Evolutionary conservation across 495 filamentous ascomycete species (phyloP), one percentile per base, ranked within the genome.

Genomic region (Hamigera avellanea): DNA sequence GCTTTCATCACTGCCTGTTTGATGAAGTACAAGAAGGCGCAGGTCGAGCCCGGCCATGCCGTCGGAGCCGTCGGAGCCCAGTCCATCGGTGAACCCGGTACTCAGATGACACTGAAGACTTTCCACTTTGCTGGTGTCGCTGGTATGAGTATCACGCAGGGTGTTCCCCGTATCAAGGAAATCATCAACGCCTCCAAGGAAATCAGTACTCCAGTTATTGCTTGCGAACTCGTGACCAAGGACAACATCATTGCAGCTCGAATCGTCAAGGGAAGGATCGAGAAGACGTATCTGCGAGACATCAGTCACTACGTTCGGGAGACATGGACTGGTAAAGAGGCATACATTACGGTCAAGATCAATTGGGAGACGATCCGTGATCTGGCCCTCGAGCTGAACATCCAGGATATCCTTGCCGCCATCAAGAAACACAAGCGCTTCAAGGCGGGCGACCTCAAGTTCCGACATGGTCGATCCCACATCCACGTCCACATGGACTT

Each of bases 61-160:
- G 91, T 96, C n/a, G 91, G 93, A 37, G 93, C 91, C 8, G 85
- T 96, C 23, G 91, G 89, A 46, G 93, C 93, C 10, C 93, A 98
- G 59, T 95, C 87, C 19, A 96, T 98, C 50, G 91, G 93, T 53
- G 93, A 98, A 51, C 91, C 93, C 0, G 91, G 93, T 54, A 98
- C 93, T 3, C 93, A 98, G 59, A 98, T 98, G 93, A 98, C 91
- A 2, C 67, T 98, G 49, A 96, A 96, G 64, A 98, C 91, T 56
- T 98, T 98, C 79, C 91, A 98, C 80, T 98, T 98, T 65, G 91
- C 91, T 50, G 91, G 91, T 81, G 93, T 98, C 43, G 93, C 89
- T 16, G 87, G 87, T 50, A 95, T 98, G 89, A 93, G 83, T 70
- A 91, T 96, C 49, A 98, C 93, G 0, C 85, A 94, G 53, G 91